Conservation (phyloP, 805 yeast genomes). For the Ogataea methanolica region DNA sequence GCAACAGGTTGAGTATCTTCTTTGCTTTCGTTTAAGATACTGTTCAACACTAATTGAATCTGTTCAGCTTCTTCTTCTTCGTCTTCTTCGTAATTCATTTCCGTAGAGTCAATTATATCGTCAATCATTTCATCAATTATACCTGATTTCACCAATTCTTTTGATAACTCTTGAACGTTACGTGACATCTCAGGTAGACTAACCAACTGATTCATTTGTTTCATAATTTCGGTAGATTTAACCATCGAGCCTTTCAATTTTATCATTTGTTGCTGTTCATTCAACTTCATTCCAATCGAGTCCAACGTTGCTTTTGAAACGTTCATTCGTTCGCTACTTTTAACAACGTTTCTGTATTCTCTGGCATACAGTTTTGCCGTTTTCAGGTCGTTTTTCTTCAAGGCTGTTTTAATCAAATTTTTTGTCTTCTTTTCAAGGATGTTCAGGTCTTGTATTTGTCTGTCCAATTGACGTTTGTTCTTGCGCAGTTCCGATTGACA, state of each 20-base stretch:
- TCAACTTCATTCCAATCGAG: constrained; percentile 81
- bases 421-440: constrained; percentile 72
- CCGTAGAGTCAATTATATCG: constrained; percentile 72
- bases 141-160: constrained; percentile 81
- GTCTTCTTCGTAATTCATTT: constrained; percentile 54
- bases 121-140: constrained; percentile 93
- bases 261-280: constrained; percentile 84
- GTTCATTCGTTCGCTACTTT: constrained; percentile 69
- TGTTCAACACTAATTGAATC: constrained; percentile 56
- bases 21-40: constrained; percentile 33
- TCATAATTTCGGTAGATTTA: constrained; percentile 76
- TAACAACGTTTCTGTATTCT: constrained; percentile 69
- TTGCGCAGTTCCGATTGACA: constrained; percentile 77
- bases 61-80: constrained; percentile 59
- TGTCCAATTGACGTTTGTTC: constrained; percentile 79
- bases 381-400: constrained; percentile 69
- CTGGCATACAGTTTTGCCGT: constrained; percentile 76
- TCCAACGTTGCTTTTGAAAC: constrained; percentile 82
- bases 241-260: constrained; percentile 80
- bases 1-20: neutral
- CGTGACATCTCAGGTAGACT: constrained; percentile 73
- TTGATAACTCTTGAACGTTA: constrained; percentile 81
- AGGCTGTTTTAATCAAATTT: constrained; percentile 65
- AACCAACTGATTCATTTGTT: constrained; percentile 77
- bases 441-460: constrained; percentile 60